Base-by-base conservation (phyloP, 345 rosid genomes). In the Hibiscus syriacus region DNA sequence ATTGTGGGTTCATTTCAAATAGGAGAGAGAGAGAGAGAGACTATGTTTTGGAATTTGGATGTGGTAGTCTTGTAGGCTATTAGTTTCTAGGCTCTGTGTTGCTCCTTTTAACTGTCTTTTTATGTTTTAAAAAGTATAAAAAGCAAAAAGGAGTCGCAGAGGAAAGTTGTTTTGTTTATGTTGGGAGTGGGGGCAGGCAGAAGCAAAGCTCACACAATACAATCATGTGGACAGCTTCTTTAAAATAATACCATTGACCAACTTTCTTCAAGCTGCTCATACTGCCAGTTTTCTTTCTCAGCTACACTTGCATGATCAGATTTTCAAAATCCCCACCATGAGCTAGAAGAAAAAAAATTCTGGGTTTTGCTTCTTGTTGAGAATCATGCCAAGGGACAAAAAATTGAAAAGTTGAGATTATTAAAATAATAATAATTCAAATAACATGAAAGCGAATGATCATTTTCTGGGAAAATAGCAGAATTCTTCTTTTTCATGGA, bases 171-270 rank as follows among this genome's bases (percentile, higher is more conserved):
- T 63, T 5, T 32, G 36, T 46, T 65, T 17, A 39, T 32, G 64
- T 10, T 23, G 68, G 69, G 0, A 38, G 58, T 46, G 72, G 76
- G 71, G 55, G 55, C 26, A n/a, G n/a, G n/a, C n/a, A n/a, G n/a
- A n/a, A n/a, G n/a, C n/a, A 50, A 50, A 61, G 26, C 39, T 63
- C 34, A 30, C 73, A 58, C 71, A 45, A 53, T 5, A 19, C 73
- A 79, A 67, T 65, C 83, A 77, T 74, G 83, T 73, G 78, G n/a
- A n/a, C n/a, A n/a, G n/a, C n/a, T n/a, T n/a, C n/a, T 19, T 19
- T 1, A 11, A 26, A 46, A 43, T 7, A 57, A 3, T 3, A 29
- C 20, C 11, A 57, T 9, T 57, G 41, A 16, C 30, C 41, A 16
- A 34, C 64, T 32, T 22, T 20, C 55, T 20, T 9, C 16, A 52